Conservation (phyloP, 352 stramenopile genomes). For the Phytophthora cactorum region DNA sequence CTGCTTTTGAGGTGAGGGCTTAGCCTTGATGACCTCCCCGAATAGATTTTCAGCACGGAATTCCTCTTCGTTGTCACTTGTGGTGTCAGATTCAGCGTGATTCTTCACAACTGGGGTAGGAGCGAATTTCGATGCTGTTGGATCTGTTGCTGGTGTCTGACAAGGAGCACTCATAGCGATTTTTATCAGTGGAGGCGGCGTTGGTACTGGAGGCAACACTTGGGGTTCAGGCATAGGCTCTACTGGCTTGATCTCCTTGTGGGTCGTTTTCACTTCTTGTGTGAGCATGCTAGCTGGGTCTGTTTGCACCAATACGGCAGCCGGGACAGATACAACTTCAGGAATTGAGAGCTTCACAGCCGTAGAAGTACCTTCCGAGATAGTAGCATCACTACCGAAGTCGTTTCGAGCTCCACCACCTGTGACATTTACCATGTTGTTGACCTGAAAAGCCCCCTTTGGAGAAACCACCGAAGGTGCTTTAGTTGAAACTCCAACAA, state of each 20-base stretch:
- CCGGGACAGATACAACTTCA: neutral
- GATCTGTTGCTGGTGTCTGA: neutral
- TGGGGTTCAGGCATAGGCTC: constrained; percentile 28
- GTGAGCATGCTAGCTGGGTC: neutral
- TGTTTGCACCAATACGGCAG: neutral
- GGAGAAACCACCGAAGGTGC: neutral
- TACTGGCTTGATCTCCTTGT: neutral
- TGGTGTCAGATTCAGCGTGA: constrained; percentile 6
- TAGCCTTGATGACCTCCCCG: constrained; percentile 16
- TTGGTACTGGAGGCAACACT: neutral
- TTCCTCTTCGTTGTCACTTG: constrained; percentile 26
- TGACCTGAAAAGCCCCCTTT: neutral
- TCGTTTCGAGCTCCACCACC: neutral
- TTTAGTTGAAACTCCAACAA: neutral
- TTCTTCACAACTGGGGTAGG: constrained; percentile 2
- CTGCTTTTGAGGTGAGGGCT: neutral
- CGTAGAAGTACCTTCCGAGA: neutral
- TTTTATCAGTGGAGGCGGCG: constrained; percentile 6
- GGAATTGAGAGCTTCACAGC: neutral
- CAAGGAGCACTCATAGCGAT: constrained; percentile 4
- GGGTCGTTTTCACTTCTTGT: neutral
- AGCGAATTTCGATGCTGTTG: neutral
- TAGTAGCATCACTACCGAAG: neutral
- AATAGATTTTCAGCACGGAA: constrained; percentile 29
- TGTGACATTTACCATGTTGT: neutral